These are phyloP conservation scores for Didymella arachidicola DNA, from an alignment of 2,329 filamentous ascomycete genomes.

Conservation along the genomic window DNA sequence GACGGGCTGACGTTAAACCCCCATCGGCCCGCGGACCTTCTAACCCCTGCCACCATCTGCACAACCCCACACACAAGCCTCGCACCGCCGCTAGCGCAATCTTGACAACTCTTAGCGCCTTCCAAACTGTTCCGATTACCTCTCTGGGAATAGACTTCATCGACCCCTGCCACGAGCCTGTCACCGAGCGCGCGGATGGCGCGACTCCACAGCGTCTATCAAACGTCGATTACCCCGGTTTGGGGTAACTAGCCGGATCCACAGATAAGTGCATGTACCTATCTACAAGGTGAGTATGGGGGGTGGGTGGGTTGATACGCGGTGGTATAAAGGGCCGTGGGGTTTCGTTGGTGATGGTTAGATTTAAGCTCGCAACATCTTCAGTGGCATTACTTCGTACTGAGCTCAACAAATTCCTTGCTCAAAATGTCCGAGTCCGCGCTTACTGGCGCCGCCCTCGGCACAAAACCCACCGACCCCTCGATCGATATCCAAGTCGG, in stretches of 20 bases:
- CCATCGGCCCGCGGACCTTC: constrained; percentile 24
- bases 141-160: constrained; percentile 14
- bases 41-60: neutral
- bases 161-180: constrained; percentile 7
- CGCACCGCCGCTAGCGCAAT: constrained; percentile 18
- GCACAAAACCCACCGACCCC: constrained; percentile 38
- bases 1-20: neutral
- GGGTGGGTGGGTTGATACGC: constrained; percentile 11
- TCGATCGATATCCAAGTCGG: constrained; percentile 9
- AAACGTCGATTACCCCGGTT: constrained; percentile 29
- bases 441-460: constrained; percentile 41
- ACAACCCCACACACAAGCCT: constrained; percentile 14
- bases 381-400: neutral
- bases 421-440: constrained; percentile 40
- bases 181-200: constrained; percentile 11
- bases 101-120: constrained; percentile 26
- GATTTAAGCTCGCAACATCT: constrained; percentile 11
- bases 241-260: constrained; percentile 32
- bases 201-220: constrained; percentile 28
- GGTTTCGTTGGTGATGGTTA: constrained; percentile 6
- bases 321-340: constrained; percentile 28
- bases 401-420: neutral
- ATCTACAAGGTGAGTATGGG: constrained; percentile 13
- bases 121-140: constrained; percentile 34
- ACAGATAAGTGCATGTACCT: constrained; percentile 30